Conservation (phyloP, 805 yeast genomes). For the Danielia oregonensis region DNA sequence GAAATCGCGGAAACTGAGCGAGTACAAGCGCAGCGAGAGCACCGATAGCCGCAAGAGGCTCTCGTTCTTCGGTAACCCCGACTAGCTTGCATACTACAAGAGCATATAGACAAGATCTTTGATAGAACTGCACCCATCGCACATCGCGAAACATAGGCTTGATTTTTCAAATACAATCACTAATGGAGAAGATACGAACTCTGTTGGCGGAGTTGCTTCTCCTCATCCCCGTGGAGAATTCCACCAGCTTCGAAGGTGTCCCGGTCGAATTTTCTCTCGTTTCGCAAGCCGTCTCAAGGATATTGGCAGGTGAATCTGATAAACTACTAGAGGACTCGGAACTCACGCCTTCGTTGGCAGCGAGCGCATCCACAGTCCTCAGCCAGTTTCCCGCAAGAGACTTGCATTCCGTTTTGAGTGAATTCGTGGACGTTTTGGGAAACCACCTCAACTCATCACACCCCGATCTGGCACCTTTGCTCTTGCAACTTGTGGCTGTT, state of each 20-base stretch:
- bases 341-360: constrained; percentile 16
- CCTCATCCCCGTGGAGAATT: constrained; percentile 11
- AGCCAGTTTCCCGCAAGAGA: constrained; percentile 18
- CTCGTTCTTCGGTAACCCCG: constrained; percentile 22
- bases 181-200: too few species aligned
- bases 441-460: not conserved
- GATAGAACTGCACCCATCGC: constrained; percentile 2
- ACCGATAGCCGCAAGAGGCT: constrained; percentile 21
- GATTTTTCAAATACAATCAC: too few species aligned
- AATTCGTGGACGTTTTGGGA: constrained; percentile 5
- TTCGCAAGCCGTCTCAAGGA: not conserved
- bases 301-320: constrained; percentile 22
- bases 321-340: constrained; percentile 20
- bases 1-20: constrained; percentile 27
- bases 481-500: constrained; percentile 46
- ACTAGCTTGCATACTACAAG: not conserved
- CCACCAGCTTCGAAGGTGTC: not conserved
- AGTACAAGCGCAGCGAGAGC: constrained; percentile 28
- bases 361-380: constrained; percentile 13
- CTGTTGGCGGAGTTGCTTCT: constrained; percentile 16
- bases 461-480: constrained; percentile 9
- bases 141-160: too few species aligned
- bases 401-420: constrained; percentile 18
- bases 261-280: not conserved
- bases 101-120: not conserved